Base-by-base conservation (phyloP, 176 grass and related monocot genomes). In the Oryza coarctata region DNA sequence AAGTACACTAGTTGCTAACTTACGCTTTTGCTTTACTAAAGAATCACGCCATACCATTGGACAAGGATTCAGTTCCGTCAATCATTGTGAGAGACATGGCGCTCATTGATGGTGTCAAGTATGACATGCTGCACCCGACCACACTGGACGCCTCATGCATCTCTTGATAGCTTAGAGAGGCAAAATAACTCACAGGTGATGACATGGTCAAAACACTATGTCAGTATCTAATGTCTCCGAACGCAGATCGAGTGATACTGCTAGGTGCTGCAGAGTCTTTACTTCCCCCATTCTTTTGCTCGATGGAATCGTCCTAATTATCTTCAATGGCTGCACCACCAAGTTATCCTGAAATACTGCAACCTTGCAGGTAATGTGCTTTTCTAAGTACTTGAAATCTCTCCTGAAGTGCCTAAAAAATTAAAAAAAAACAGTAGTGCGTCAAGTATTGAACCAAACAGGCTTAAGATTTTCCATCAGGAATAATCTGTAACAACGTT, bases 361-460 rank as follows among this genome's bases (percentile, higher is more conserved):
- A 65, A 94, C 73, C 60, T 91, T 94, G 89, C 92, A 94, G 66
- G 83, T 73, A 71, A 94, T 65, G 64, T 94, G 86, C 33, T 94
- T 94, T 80, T 86, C 67, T 32, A 91, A 86, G 68, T 88, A 80
- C 78, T 81, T 91, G 61, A 91, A 77, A 81, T 94, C 88, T 72
- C 73, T 88, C 18, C 88, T 83, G 77, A 94, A 87, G 80, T 89
- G 86, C 80, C 92, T 94, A 65, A 61, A 80, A 68, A 22, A 61
- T 61, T 55, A 58, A 43, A 64, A 41, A 85, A 61, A 18, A 68
- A n/a, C n/a, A n/a, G 68, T 68, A 65, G 12, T 13, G 20, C 6
- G 1, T 77, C 38, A 67, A 78, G 73, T 58, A 81, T 29, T 22
- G 4, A 50, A 85, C 71, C 29, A 58, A 71, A 65, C 20, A 70